Base-by-base conservation (phyloP, 352 stramenopile genomes). In the Blastocystis sp. region DNA sequence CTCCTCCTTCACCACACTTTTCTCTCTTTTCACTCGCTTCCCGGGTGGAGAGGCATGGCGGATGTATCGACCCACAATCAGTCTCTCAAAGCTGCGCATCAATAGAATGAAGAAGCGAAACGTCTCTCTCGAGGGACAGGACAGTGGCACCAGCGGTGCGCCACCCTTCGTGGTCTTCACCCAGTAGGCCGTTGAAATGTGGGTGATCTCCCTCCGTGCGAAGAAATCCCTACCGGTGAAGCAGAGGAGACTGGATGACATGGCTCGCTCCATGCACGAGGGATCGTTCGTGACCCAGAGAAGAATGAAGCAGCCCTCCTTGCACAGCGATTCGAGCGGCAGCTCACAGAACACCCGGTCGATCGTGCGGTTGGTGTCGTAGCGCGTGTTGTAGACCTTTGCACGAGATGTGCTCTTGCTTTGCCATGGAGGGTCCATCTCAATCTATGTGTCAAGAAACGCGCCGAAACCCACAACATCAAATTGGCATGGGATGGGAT, bases 221-320 rank as follows among this genome's bases (percentile, higher is more conserved):
- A 84, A 84, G 56, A 84, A 84, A 7, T 53, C 28, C n/a, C 74
- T 84, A 69, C 11, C 21, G 40, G 45, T 66, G 45, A 67, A 5
- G 21, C 5, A 10, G 19, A 4, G 0, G 11, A 2, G 69, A 43
- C 17, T 2, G 5, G 17, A 19, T 2, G 23, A 84, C 74, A 84
- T 38, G n/a, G 66, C 74, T 1, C 34, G 19, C 43, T 62, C 56
- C 34, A 84, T 84, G 45, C 74, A 84, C 17, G 17, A 17, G 4
- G 74, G 74, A 45, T 84, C 60, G 28, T 84, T 84, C 10, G 74
- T 84, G 74, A 84, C 53, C 74, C 74, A 84, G 0, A 84, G 53
- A 53, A 84, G 74, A 84, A 84, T 67, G n/a, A 52, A 23, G 48
- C 74, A 84, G 52, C 48, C 48, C 14, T 84, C 74, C n/a, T 84